These are phyloP conservation scores for Colletotrichum musicola DNA, from an alignment of 2,329 filamentous ascomycete genomes.

Conservation along the genomic window DNA sequence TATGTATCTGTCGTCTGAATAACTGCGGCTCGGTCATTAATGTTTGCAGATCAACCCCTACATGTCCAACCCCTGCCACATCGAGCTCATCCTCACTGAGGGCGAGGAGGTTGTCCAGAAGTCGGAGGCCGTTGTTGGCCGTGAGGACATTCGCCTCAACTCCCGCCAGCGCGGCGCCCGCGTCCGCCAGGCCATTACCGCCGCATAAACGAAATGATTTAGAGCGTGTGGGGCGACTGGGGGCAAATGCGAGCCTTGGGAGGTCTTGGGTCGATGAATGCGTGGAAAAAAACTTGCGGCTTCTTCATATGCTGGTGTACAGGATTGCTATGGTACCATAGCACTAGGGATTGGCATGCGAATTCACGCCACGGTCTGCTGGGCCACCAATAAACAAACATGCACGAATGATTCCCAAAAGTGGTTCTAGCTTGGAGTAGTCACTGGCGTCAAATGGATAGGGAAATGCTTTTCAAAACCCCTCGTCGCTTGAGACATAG, in stretches of 20 bases:
- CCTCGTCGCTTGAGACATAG: too few relatives aligned
- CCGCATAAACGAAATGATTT: conserved; percentile 63
- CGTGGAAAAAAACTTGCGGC: conserved; percentile 42
- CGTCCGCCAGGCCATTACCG: conserved; percentile 73
- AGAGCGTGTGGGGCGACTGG: conserved; percentile 25
- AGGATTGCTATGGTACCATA: conserved; percentile 48
- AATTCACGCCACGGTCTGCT: conserved; percentile 40
- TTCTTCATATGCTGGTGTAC: conserved; percentile 48
- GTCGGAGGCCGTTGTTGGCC: conserved; percentile 76
- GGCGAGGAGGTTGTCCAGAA: conserved; percentile 96
- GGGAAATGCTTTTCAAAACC: conserved; percentile 49
- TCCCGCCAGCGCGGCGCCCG: conserved; percentile 90
- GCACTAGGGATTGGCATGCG: conserved; percentile 53
- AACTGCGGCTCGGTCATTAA: conserved; percentile 43
- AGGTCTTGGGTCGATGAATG: conserved; percentile 41
- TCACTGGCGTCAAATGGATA: conserved; percentile 35
- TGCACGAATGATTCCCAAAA: conserved; percentile 34
- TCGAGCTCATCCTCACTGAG: conserved; percentile 99
- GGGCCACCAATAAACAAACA: conserved; percentile 40
- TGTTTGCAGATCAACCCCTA: conserved; percentile 93
- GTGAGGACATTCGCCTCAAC: conserved; percentile 78
- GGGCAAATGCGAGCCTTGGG: conserved; percentile 35
- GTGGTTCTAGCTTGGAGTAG: conserved; percentile 18
- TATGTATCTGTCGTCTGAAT: conserved; percentile 69
- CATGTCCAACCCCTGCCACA: conserved; percentile 99